phyloP scores from a whole-genome alignment of 108 stramenopile species.

The Licmophora abbreviata region DNA sequence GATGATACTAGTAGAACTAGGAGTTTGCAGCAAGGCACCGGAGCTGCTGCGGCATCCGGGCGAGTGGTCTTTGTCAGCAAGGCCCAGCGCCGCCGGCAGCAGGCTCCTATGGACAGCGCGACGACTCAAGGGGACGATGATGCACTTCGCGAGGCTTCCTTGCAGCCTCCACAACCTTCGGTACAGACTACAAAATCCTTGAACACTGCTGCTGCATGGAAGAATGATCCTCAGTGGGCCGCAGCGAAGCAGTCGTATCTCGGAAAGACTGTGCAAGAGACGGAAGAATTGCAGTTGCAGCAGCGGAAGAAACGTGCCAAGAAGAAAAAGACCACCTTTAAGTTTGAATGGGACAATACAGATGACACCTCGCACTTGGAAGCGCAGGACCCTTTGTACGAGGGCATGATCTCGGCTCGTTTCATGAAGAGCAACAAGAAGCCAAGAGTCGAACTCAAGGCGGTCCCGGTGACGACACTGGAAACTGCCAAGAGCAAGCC shows the following conservation, averaged over 20 bases:
- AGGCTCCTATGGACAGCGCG: too few species aligned
- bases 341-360: constrained; percentile 91
- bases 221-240: constrained; percentile 29
- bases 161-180: too few species aligned
- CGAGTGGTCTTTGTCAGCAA: too few species aligned
- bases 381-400: constrained; percentile 81
- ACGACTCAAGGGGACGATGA: too few species aligned
- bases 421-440: constrained; percentile 28
- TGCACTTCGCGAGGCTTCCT: too few species aligned
- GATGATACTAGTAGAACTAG: too few species aligned
- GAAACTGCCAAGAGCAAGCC: constrained; percentile 66
- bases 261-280: constrained; percentile 38
- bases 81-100: too few species aligned
- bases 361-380: constrained; percentile 71
- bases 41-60: too few species aligned
- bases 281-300: constrained; percentile 9
- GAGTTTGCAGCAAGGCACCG: too few species aligned
- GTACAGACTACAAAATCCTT: not conserved
- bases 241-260: constrained; percentile 56
- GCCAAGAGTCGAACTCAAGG: not conserved
- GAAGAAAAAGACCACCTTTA: constrained; percentile 72
- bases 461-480: constrained; percentile 11
- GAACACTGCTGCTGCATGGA: constrained; percentile 10
- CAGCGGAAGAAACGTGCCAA: constrained; percentile 9
- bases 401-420: constrained; percentile 17